phyloP scores from a whole-genome alignment of 805 yeast species.

The Metschnikowia corniflorae region DNA sequence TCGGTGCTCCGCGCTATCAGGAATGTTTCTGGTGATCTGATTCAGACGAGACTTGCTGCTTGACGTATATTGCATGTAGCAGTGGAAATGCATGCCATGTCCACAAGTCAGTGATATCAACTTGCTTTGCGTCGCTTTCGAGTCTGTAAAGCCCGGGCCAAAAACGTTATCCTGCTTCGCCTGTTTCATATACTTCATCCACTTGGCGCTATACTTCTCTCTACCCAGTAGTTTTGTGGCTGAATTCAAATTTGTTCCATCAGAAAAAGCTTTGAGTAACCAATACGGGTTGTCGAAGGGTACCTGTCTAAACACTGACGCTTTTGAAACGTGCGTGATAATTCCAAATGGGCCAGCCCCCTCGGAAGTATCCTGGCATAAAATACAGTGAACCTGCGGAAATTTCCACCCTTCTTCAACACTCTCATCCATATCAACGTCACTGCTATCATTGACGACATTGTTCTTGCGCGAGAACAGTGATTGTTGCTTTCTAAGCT shows the following conservation, averaged over 20 bases:
- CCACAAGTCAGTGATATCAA: slow-evolving; percentile 76
- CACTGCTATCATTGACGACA: slow-evolving; percentile 31
- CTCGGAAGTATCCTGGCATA: slow-evolving; percentile 74
- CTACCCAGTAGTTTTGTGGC: too few relatives aligned
- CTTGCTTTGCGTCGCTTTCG: slow-evolving; percentile 36
- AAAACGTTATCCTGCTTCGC: slow-evolving; percentile 41
- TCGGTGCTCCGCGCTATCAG: slow-evolving; percentile 65
- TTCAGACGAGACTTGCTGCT: slow-evolving; percentile 54
- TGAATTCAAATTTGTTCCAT: too few relatives aligned
- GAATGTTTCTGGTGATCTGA: slow-evolving; percentile 78
- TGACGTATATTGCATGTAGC: slow-evolving; percentile 62
- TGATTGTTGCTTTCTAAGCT: slow-evolving; percentile 74
- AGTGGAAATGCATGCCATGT: slow-evolving; percentile 86
- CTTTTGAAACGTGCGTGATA: slow-evolving; percentile 56
- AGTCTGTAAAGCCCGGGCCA: slow-evolving; percentile 70
- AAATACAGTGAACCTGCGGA: slow-evolving; percentile 72
- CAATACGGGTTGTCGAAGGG: slow-evolving; percentile 65
- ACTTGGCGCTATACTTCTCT: slow-evolving; percentile 23
- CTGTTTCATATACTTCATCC: slow-evolving; percentile 36
- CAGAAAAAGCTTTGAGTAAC: slow-evolving; percentile 61
- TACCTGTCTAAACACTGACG: slow-evolving; percentile 58
- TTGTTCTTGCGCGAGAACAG: slow-evolving; percentile 60
- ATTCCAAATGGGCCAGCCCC: slow-evolving; percentile 71
- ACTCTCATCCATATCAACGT: slow-evolving; percentile 41
- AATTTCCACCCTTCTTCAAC: slow-evolving; percentile 55